Conservation (phyloP, 768 basidiomycete species). For the Phlegmacium glaucopus region DNA sequence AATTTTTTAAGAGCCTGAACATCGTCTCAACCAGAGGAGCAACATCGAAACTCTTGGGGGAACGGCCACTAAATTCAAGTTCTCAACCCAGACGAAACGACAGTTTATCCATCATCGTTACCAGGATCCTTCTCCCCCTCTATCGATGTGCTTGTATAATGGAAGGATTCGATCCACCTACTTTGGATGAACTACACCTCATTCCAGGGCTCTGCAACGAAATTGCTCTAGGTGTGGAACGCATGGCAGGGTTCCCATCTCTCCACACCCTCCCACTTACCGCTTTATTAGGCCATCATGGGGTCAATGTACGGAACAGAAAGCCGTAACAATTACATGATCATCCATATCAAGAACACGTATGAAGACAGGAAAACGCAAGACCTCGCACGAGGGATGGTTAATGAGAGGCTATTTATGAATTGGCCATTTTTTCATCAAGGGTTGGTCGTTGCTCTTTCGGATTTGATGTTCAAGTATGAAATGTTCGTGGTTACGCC, state of each 20-base stretch:
- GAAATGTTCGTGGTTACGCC: constrained; percentile 61
- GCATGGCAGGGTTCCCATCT: constrained; percentile 95
- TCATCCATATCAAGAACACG: constrained; percentile 78
- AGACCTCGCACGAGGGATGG: constrained; percentile 69
- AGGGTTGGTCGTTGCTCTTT: constrained; percentile 81
- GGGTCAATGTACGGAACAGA: constrained; percentile 88
- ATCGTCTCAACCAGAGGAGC: constrained; percentile 74
- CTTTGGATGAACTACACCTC: constrained; percentile 79
- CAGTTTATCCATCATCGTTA: constrained; percentile 82
- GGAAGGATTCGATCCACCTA: constrained; percentile 87
- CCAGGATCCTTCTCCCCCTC: constrained; percentile 95
- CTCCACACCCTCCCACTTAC: constrained; percentile 84
- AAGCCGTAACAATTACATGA: constrained; percentile 90
- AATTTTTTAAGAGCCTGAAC: constrained; percentile 61
- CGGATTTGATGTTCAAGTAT: constrained; percentile 85
- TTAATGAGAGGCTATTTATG: constrained; percentile 75
- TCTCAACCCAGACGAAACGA: constrained; percentile 60
- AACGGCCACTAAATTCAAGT: constrained; percentile 76
- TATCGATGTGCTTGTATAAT: constrained; percentile 74
- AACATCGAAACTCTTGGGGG: constrained; percentile 74
- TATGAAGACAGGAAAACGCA: constrained; percentile 65
- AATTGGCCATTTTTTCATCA: constrained; percentile 97
- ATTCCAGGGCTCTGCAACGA: constrained; percentile 87
- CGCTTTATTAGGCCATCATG: constrained; percentile 75
- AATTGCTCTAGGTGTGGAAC: constrained; percentile 78